Base-by-base conservation (phyloP, 139 green algal genomes). In the Marvania coccoides region DNA sequence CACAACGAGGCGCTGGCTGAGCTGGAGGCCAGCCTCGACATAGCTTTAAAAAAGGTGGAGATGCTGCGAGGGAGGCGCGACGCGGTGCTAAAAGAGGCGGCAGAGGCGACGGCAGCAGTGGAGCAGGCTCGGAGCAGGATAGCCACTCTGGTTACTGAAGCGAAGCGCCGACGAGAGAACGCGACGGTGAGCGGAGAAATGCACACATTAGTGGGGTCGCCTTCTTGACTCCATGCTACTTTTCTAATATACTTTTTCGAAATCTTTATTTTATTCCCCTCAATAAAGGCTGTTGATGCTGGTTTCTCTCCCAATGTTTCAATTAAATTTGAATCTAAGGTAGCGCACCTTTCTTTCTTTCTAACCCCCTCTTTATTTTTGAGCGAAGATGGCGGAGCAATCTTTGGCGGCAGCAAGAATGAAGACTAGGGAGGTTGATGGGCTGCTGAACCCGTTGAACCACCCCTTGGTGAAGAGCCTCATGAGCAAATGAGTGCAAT, bases 381-480 rank as follows among this genome's bases (percentile, higher is more conserved):
- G 42, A 19, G 42, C 19, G 19, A 19, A 51, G 42, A 19, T 51
- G 42, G 42, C 42, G 19, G 42, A 51, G 42, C 42, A 51, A 51
- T 19, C 42, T 51, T 51, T 51, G 42, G 42, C 42, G 19, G 42
- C 42, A 28, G 42, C 42, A 28, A 19, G 42, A 19, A 19, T 51
- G 19, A 19, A 51, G 19, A 51, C 19, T 19, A 51, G 19, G 19
- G 42, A 51, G 19, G 19, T 51, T 19, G 42, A 51, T 19, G 42
- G 19, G 39, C 24, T 65, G 19, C 13, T 53, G 26, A 65, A 65
- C 40, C 58, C 58, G 7, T 13, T 65, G 14, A 47, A 65, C 40
- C 28, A 65, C 40, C 58, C 58, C 6, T 6, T 65, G 58, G 6
- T 65, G 7, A 65, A 62, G 58, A 26, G n/a, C 15, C 55, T 63